Evolutionary conservation across 805 yeast species (phyloP).

Genomic region (Vanderwaltozyma polyspora): DNA sequence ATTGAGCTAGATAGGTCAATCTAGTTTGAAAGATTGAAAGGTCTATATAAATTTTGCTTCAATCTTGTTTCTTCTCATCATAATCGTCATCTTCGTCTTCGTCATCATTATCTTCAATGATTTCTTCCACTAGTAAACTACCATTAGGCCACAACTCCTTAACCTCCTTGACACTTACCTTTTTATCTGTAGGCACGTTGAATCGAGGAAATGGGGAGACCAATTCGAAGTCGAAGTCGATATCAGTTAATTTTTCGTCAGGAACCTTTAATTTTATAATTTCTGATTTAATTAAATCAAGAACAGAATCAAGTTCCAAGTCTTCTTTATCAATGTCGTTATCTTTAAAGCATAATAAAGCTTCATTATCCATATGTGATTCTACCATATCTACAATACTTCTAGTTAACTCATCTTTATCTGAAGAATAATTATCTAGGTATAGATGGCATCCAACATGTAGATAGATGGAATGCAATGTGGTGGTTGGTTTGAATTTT

Average conservation of each 20-base stretch:
- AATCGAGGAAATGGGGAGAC: slow-evolving; percentile 54
- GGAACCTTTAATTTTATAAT: slow-evolving; percentile 5
- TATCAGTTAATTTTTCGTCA: slow-evolving; percentile 11
- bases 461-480: slow-evolving; percentile 15
- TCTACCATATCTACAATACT: slow-evolving; percentile 34
- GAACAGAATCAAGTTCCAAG: slow-evolving; percentile 5
- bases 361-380: slow-evolving; percentile 9
- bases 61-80: slow-evolving; percentile 3
- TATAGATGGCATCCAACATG: slow-evolving; percentile 20
- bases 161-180: slow-evolving; percentile 29
- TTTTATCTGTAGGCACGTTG: slow-evolving; percentile 29
- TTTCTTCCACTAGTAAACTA: slow-evolving; percentile 42
- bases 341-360: slow-evolving; percentile 15
- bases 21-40: no score
- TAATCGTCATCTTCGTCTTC: slow-evolving; percentile 8
- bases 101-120: slow-evolving; percentile 24
- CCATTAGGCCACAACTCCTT: slow-evolving; percentile 61
- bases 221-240: slow-evolving; percentile 43
- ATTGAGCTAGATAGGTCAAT: no score
- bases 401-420: slow-evolving; percentile 58
- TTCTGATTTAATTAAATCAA: slow-evolving; percentile 8
- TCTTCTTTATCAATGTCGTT: slow-evolving; percentile 4
- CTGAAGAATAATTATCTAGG: slow-evolving; percentile 40
- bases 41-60: no score
- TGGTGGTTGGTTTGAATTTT: slow-evolving; percentile 12